These are phyloP conservation scores for Fusarium sp. DNA, from an alignment of 2,329 filamentous ascomycete genomes.

Conservation along the genomic window DNA sequence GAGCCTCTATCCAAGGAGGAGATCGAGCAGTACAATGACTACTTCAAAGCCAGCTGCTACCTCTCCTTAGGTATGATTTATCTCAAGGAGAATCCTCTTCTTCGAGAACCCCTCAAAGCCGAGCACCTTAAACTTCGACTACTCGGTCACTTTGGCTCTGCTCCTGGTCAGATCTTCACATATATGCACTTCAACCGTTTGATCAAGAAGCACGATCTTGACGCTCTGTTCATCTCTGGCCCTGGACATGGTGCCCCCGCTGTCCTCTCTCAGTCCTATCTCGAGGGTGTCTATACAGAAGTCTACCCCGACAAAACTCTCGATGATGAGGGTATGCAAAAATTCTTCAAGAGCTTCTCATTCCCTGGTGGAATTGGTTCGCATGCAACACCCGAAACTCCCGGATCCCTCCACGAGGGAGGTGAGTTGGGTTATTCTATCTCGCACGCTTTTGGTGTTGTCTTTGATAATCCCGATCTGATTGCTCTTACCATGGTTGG, in stretches of 20 bases:
- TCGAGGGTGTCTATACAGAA: conserved; percentile 82
- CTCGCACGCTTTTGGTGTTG: conserved; percentile 81
- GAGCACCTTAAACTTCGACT: conserved; percentile 80
- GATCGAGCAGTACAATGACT: conserved; percentile 75
- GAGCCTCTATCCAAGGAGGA: conserved; percentile 74
- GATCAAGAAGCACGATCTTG: conserved; percentile 82
- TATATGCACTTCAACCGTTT: conserved; percentile 86
- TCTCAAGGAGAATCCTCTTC: conserved; percentile 77
- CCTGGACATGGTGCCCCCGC: conserved; percentile 84
- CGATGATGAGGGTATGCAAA: conserved; percentile 75
- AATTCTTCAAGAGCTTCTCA: conserved; percentile 86
- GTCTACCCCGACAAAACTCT: conserved; percentile 81
- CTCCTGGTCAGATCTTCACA: conserved; percentile 83
- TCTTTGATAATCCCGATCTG: conserved; percentile 79
- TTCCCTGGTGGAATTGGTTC: conserved; percentile 84
- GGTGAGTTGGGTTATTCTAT: conserved; percentile 86
- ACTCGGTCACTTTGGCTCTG: conserved; percentile 83
- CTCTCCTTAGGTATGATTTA: conserved; percentile 85
- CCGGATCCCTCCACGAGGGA: conserved; percentile 81
- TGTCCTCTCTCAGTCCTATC: conserved; percentile 79
- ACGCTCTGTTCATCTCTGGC: conserved; percentile 79
- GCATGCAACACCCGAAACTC: conserved; percentile 83
- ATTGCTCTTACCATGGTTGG: conserved; percentile 84
- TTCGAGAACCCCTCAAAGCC: conserved; percentile 74
- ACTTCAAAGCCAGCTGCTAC: conserved; percentile 80